These are phyloP conservation scores for Blastobotrys proliferans DNA, from an alignment of 1,139 yeast species.

Conservation along the genomic window DNA sequence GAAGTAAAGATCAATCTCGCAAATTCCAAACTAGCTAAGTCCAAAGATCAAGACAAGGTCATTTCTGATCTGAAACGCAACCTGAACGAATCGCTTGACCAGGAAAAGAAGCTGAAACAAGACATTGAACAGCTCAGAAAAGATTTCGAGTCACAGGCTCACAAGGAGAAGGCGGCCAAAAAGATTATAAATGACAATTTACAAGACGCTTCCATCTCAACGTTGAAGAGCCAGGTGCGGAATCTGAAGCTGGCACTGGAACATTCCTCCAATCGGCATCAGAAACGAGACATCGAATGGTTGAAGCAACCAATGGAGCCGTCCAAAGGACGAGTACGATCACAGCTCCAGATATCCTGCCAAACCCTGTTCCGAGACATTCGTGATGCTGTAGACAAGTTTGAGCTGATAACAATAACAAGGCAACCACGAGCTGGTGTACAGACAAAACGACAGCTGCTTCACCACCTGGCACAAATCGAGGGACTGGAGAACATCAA, in stretches of 20 bases:
- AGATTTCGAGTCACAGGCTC: conserved; percentile 18
- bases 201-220: conserved; percentile 9
- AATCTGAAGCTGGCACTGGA: conserved; percentile 3
- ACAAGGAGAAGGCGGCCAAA: conserved; percentile 11
- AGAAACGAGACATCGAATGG: neutral
- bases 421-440: too few relatives aligned
- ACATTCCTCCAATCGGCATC: neutral
- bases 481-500: conserved; percentile 9
- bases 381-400: conserved; percentile 5
- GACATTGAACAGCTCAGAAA: conserved; percentile 24
- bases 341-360: conserved; percentile 1
- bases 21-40: conserved; percentile 41
- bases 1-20: conserved; percentile 43
- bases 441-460: neutral
- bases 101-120: conserved; percentile 26
- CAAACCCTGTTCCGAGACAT: conserved; percentile 6
- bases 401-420: too few relatives aligned
- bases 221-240: conserved; percentile 21
- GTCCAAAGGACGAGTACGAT: neutral
- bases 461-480: conserved; percentile 6
- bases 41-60: conserved; percentile 35
- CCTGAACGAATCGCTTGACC: conserved; percentile 28
- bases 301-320: conserved; percentile 1
- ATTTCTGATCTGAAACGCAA: conserved; percentile 30
- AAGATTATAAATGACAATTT: conserved; percentile 13